Base-by-base conservation (phyloP, 1,139 yeast species). In the Pichia kudriavzevii region DNA sequence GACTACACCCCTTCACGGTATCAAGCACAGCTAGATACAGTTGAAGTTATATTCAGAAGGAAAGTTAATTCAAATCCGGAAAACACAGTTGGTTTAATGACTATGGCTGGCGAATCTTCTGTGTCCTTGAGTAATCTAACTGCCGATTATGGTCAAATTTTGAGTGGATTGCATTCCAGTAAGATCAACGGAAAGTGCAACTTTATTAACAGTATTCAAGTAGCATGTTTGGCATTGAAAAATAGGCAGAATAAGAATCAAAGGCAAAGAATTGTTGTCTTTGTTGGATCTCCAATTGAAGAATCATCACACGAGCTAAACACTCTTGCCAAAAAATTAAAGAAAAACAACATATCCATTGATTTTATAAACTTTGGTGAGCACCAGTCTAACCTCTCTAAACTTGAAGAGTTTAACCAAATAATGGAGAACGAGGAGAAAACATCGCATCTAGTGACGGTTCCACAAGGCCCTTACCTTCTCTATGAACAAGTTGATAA, bases 231-330 rank as follows among this genome's bases (percentile, higher is more conserved):
- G 53, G 97, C 96, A 10, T 74, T 91, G 53, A 91, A 87, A 56
- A 97, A 91, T 62, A 85, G 98, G 56, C 95, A 87, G 59, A 87
- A 91, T 63, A 85, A 84, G 60, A 80, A 81, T 8, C 97, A 88
- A 56, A 82, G 77, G 47, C 97, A 88, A 61, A 71, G 98, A 48
- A 84, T 93, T 44, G 72, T 91, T 44, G 85, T 76, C 30, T 91
- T 93, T 61, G 88, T 87, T 27, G 96, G 95, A 20, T 75, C 88
- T 39, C 97, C 97, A 23, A 69, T 93, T 34, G 55, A 55, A 18
- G 94, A 83, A 43, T 66, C 72, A 15, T 80, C 79, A 38, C 74
- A 74, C 55, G 87, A 81, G 17, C 68, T 93, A 48, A 83, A 80
- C 50, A 82, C 75, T 56, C 68, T 93, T 56, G 97, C 95, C 29